These are phyloP conservation scores for Fusarium virguliforme DNA, from an alignment of 2,329 filamentous ascomycete species.

Conservation along the genomic window DNA sequence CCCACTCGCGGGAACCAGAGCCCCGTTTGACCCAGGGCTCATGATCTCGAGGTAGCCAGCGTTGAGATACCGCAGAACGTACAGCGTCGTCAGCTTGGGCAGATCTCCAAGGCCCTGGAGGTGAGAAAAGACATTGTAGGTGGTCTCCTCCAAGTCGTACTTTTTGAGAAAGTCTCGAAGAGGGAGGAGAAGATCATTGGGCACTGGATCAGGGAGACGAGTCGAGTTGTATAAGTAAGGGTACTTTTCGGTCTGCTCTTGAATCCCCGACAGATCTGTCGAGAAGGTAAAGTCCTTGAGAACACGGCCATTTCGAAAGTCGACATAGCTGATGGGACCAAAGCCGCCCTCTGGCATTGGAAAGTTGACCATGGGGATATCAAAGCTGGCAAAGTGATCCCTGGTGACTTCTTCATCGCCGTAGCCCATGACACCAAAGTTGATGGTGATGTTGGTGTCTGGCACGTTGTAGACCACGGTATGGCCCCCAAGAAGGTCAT, in stretches of 20 bases:
- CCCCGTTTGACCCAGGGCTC: slow-evolving; percentile 30
- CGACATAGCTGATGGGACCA: slow-evolving; percentile 33
- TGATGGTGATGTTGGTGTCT: slow-evolving; percentile 35
- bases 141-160: slow-evolving; percentile 25
- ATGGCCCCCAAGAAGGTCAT: slow-evolving; percentile 35
- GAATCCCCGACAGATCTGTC: slow-evolving; percentile 19
- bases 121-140: slow-evolving; percentile 41
- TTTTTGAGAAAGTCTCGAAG: slow-evolving; percentile 38
- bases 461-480: slow-evolving; percentile 41
- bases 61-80: slow-evolving; percentile 38
- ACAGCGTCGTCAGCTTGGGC: slow-evolving; percentile 35
- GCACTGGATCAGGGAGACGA: slow-evolving; percentile 34
- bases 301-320: slow-evolving; percentile 34
- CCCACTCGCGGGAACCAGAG: slow-evolving; percentile 33
- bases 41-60: slow-evolving; percentile 32
- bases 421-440: slow-evolving; percentile 42
- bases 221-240: slow-evolving; percentile 40
- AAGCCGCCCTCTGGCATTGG: slow-evolving; percentile 33
- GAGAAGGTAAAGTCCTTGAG: slow-evolving; percentile 31
- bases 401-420: slow-evolving; percentile 31
- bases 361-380: slow-evolving; percentile 25
- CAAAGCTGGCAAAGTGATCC: slow-evolving; percentile 35
- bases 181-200: slow-evolving; percentile 35
- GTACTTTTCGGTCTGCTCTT: slow-evolving; percentile 31
- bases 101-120: slow-evolving; percentile 39